phyloP scores from a whole-genome alignment of 2,329 filamentous ascomycete genomes.

The Penicillium expansum region DNA sequence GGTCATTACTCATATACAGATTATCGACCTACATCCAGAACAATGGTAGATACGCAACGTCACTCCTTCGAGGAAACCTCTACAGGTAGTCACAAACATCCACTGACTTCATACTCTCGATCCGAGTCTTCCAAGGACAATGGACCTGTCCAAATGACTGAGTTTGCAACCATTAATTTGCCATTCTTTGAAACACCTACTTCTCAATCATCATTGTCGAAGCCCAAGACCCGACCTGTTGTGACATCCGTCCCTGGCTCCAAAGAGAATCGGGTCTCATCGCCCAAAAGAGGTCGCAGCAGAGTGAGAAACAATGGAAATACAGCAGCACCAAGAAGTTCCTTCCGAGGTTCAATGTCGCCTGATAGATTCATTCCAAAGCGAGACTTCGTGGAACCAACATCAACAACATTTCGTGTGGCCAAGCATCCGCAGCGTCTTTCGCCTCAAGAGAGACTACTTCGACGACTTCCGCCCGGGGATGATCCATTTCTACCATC shows the following conservation, averaged over 20 bases:
- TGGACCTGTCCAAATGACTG: slow-evolving; percentile 3
- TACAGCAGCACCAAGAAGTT: slow-evolving; percentile 8
- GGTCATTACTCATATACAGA: not conserved
- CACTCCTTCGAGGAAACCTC: slow-evolving; percentile 27
- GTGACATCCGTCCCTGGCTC: not conserved
- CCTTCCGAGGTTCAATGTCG: slow-evolving; percentile 29
- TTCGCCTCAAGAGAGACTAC: slow-evolving; percentile 47
- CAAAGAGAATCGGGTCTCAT: slow-evolving; percentile 13
- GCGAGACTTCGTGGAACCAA: slow-evolving; percentile 42
- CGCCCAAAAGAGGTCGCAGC: slow-evolving; percentile 14
- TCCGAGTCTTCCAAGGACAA: slow-evolving; percentile 11
- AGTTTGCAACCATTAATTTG: slow-evolving; percentile 20
- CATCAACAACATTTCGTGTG: slow-evolving; percentile 52
- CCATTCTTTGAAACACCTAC: slow-evolving; percentile 15
- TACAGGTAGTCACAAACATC: slow-evolving; percentile 10
- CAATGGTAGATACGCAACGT: slow-evolving; percentile 27
- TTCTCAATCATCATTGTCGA: slow-evolving; percentile 12
- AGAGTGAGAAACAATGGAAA: slow-evolving; percentile 18
- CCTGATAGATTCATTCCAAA: slow-evolving; percentile 60
- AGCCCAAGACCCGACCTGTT: not conserved
- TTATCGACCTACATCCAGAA: slow-evolving; percentile 7
- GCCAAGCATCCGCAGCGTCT: slow-evolving; percentile 50
- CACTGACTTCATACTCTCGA: slow-evolving; percentile 13
- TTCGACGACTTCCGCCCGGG: slow-evolving; percentile 44
- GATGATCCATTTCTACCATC: slow-evolving; percentile 55